A percentile compares a stretch with the other conserved stretches of the same genome.
These are phyloP conservation scores for Neoboletus magnificus DNA, from an alignment of 768 basidiomycete genomes.

Conservation along the genomic window DNA sequence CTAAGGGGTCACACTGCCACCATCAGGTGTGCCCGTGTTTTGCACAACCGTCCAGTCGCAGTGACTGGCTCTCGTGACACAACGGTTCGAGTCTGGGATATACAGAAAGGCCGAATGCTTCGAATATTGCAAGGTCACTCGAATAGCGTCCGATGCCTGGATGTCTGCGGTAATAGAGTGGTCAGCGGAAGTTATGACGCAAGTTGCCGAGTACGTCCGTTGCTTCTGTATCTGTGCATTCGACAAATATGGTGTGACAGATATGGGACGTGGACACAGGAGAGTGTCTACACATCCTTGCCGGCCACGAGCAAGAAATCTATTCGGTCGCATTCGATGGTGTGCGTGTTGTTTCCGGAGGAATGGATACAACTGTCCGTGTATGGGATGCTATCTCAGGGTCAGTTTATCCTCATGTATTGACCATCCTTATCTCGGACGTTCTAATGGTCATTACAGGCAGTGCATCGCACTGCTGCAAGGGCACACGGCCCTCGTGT, in stretches of 20 bases:
- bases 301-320: constrained; percentile 84
- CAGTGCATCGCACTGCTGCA: constrained; percentile 81
- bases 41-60: constrained; percentile 84
- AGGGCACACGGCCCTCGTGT: constrained; percentile 90
- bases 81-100: constrained; percentile 90
- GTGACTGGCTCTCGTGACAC: constrained; percentile 87
- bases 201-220: constrained; percentile 66
- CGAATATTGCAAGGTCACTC: constrained; percentile 72
- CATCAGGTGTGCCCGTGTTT: constrained; percentile 83
- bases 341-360: constrained; percentile 73
- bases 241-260: constrained; percentile 34
- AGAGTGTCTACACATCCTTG: constrained; percentile 75
- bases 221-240: neutral
- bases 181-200: constrained; percentile 95
- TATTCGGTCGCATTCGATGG: constrained; percentile 93
- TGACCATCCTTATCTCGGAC: neutral
- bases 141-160: constrained; percentile 82
- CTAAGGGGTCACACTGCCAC: constrained; percentile 87
- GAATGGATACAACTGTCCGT: constrained; percentile 90
- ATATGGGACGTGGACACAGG: constrained; percentile 92
- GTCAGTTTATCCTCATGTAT: constrained; percentile 43
- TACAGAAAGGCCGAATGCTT: constrained; percentile 70
- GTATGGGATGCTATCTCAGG: constrained; percentile 88
- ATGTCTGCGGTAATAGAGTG: constrained; percentile 77
- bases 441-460: constrained; percentile 36